Base-by-base conservation (phyloP, 148 eudicot genomes). In the Pharnaceum exiguum region DNA sequence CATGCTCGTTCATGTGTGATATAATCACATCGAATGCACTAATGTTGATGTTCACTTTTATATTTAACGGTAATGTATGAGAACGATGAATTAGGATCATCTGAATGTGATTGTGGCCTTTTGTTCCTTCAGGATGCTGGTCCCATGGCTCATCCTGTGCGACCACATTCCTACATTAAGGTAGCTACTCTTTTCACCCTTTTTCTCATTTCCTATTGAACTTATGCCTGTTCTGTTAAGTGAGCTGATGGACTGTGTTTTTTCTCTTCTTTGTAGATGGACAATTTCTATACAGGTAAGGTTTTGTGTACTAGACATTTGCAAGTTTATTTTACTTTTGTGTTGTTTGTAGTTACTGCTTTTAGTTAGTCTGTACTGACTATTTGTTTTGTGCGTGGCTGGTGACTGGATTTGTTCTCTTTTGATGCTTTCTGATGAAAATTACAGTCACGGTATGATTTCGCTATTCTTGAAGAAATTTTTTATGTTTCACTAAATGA, bases 81-180 rank as follows among this genome's bases (percentile, higher is more conserved):
- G n/a, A n/a, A n/a, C n/a, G 38, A 45, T 33, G 40, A 30, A 18
- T 54, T 22, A 15, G 50, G 7, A 28, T 49, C 26, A 43, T 44
- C 4, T 40, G 4, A 27, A 24, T 5, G 36, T 59, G 22, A 29
- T 46, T 22, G 55, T 44, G 59, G 15, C 58, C 44, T 63, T 57
- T 59, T 51, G 18, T 69, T 36, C 75, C 62, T n/a, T 71, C 75
- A 93, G 99, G 99, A 94, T 82, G 81, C 96, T 55, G 96, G 99
- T 68, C 96, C 99, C 28, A 94, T 94, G 99, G 96, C 99, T 74
- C 99, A 94, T 82, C 99, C 99, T 30, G 96, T 94, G 17, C 80
- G 93, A 13, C 99, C 99, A 53, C 96, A 94, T 67, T 94, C 99
- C 7, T 94, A 94, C 73, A 94, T 94, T 38, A 94, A 89, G 95